phyloP scores from a whole-genome alignment of 2,329 filamentous ascomycete genomes.

The Colletotrichum navitas region DNA sequence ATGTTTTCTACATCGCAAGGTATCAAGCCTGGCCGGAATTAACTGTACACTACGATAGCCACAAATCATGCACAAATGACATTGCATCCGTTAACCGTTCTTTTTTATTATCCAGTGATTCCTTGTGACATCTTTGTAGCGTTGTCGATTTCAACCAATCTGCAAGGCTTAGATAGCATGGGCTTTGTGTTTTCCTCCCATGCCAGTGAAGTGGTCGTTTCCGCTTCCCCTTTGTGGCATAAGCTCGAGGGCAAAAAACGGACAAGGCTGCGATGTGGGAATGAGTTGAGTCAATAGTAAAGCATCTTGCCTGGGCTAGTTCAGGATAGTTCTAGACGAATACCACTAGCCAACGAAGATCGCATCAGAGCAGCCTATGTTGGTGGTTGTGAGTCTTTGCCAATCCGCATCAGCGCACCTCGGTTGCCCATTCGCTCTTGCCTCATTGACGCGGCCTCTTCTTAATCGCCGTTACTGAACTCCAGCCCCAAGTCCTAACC shows the following conservation, averaged over 20 bases:
- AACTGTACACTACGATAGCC: conserved; percentile 33
- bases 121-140: not conserved
- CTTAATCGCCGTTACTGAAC: not conserved
- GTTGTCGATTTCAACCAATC: not conserved
- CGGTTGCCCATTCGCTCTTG: not conserved
- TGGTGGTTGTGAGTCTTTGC: not conserved
- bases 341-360: not conserved
- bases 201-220: not conserved
- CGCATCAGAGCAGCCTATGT: too few species aligned
- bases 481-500: conserved; percentile 52
- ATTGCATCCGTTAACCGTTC: not conserved
- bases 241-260: too few species aligned
- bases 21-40: not conserved
- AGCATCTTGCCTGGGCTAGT: too few species aligned
- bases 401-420: too few species aligned
- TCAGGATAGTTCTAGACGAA: too few species aligned
- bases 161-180: not conserved
- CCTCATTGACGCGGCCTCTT: not conserved
- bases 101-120: not conserved
- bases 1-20: conserved; percentile 3
- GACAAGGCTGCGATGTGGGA: too few species aligned
- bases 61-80: conserved; percentile 23
- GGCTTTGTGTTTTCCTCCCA: too few species aligned
- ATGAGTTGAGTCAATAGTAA: too few species aligned
- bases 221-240: too few species aligned